Evolutionary conservation across 805 yeast genomes (phyloP).

Genomic region (Zygosaccharomyces siamensis): DNA sequence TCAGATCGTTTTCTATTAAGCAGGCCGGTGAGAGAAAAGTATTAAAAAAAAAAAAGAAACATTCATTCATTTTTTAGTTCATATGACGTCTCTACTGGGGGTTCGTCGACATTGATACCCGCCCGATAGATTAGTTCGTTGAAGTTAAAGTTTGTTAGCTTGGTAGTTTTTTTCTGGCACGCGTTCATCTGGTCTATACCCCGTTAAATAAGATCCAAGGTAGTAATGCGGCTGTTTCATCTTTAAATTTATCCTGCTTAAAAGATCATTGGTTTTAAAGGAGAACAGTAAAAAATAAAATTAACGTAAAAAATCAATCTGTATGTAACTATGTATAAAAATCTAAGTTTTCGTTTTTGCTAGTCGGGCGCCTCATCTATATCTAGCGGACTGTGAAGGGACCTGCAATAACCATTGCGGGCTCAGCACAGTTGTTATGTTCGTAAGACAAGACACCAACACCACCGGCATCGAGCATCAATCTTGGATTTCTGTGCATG

Average conservation of each 20-base stretch:
- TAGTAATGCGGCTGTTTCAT: background rate
- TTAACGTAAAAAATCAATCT: too few species aligned
- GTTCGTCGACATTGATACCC: background rate
- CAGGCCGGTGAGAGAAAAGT: too few species aligned
- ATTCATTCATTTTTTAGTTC: background rate
- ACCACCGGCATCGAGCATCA: conserved; percentile 91
- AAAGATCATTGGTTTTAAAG: too few species aligned
- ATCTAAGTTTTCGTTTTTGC: too few species aligned
- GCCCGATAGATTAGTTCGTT: background rate
- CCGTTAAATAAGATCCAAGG: background rate
- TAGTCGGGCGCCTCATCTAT: too few species aligned
- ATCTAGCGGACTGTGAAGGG: conserved; percentile 44
- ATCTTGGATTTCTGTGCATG: conserved; percentile 59
- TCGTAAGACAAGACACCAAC: conserved; percentile 89
- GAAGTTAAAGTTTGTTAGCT: background rate
- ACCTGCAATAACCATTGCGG: conserved; percentile 80
- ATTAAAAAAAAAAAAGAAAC: too few species aligned
- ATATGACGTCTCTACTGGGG: background rate
- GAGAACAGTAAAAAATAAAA: too few species aligned
- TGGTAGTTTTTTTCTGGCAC: background rate
- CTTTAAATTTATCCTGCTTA: too few species aligned
- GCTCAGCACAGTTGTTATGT: conserved; percentile 78
- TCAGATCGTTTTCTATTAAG: conserved; percentile 65
- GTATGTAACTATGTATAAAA: too few species aligned
- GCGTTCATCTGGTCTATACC: background rate